Base-by-base conservation (phyloP, 2,329 filamentous ascomycete genomes). In the Keithomyces neogunnii region DNA sequence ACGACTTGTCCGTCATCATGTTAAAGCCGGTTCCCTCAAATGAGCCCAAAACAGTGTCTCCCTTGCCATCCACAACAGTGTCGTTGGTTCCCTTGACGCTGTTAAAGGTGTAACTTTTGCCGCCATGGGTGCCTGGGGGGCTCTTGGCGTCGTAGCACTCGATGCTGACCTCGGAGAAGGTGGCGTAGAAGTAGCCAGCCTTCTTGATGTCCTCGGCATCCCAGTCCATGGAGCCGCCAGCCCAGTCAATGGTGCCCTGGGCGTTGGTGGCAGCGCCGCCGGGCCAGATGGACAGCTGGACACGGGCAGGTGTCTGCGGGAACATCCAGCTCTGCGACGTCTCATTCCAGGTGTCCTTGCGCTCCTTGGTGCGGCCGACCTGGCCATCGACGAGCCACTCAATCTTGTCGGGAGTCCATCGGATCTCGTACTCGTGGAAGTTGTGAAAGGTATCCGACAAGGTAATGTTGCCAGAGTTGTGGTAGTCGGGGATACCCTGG, bases 221-320 rank as follows among this genome's bases (percentile, higher is more conserved):
- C 92, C 93, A 99, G 75, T 95, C 79, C 57, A 99, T 92, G 49
- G 80, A 72, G 60, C 93, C 93, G 63, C 93, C 93, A 19, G 92
- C 89, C 93, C 93, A 99, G 50, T 84, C 77, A 57, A 96, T 80
- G 35, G 93, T 97, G 51, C 93, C 93, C 66, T 87, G 65, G 40
- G 81, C 86, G 68, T 96, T 96, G 63, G 77, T 78, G 8, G 82
- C 71, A 45, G 88, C 80, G 65, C 93, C 93, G 62, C 89, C 93
- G 40, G 93, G 93, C 93, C 93, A 99, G 63, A 99, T 83, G 13
- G 93, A 97, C 48, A 99, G 78, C 74, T 96, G 89, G 49, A 99
- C 81, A 60, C 92, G 88, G 13, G 91, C 73, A 3, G 93, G 93
- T 0, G 91, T 95, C 73, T 97, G 93, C 5, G 93, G 93, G 75